Percentiles rank a stretch among this genome's conserved stretches.
These are phyloP conservation scores for Fusarium annulatum DNA, from an alignment of 2,329 filamentous ascomycete species.

Conservation along the genomic window DNA sequence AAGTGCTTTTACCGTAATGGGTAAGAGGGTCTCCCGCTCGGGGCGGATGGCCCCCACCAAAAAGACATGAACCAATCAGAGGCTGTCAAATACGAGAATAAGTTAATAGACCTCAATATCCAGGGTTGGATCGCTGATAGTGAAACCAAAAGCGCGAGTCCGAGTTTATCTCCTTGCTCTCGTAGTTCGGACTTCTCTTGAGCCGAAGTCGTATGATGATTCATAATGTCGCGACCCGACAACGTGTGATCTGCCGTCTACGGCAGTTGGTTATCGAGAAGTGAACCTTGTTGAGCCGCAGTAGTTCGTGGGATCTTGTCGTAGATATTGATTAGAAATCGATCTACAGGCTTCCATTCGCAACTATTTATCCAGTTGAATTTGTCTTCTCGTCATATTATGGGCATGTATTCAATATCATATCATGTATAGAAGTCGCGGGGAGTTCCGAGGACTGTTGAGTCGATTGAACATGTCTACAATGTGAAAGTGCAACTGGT, in stretches of 20 bases:
- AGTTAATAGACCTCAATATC: background rate
- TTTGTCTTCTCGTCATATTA: rapidly evolving
- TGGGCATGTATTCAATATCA: background rate
- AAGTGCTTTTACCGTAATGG: slow-evolving; percentile 9
- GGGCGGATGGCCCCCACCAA: background rate
- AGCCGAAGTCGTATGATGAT: background rate
- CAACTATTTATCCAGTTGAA: rapidly evolving
- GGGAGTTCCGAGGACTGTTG: background rate
- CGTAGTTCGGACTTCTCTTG: background rate
- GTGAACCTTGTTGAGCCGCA: background rate
- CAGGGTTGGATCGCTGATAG: background rate
- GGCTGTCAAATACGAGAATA: slow-evolving; percentile 16
- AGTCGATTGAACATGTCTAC: no score
- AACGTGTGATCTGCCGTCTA: background rate
- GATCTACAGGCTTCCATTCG: no score
- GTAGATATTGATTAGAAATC: background rate
- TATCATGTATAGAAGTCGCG: rapidly evolving
- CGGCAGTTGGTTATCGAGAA: background rate
- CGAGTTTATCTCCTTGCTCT: background rate
- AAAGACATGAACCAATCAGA: background rate
- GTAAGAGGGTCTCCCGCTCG: slow-evolving; percentile 9
- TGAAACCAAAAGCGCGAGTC: background rate
- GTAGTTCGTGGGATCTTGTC: background rate
- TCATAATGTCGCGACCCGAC: background rate
- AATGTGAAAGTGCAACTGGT: rapidly evolving